phyloP scores from a whole-genome alignment of 495 filamentous ascomycete species.

The Tuber microsphaerosporum region DNA sequence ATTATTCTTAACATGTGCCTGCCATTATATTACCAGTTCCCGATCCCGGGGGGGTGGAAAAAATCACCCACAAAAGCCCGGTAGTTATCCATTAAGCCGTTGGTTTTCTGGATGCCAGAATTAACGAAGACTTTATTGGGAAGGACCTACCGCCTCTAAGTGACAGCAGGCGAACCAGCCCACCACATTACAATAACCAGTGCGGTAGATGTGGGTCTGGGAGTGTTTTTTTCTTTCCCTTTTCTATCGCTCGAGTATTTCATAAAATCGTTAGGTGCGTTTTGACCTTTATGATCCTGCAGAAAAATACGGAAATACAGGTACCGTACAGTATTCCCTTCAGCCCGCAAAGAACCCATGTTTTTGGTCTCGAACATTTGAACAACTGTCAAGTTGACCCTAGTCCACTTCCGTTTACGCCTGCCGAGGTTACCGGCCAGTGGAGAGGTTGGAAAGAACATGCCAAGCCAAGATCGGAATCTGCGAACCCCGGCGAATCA shows the following conservation, averaged over 20 bases:
- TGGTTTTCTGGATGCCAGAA: neutral
- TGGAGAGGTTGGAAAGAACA: neutral
- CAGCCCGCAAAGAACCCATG: neutral
- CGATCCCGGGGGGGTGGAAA: neutral
- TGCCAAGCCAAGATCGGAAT: neutral
- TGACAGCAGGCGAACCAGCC: neutral
- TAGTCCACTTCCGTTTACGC: neutral
- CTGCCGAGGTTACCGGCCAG: neutral
- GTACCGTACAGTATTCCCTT: neutral
- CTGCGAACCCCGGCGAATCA: neutral
- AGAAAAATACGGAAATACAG: neutral
- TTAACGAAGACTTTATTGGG: neutral
- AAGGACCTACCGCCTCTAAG: neutral
- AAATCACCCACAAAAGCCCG: neutral
- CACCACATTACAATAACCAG: neutral
- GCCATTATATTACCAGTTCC: neutral
- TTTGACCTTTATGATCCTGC: conserved; percentile 6
- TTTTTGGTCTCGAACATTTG: conserved; percentile 4
- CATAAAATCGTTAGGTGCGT: neutral
- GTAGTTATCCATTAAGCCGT: neutral
- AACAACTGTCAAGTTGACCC: conserved; percentile 1
- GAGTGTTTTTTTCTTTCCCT: neutral
- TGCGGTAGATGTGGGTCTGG: neutral
- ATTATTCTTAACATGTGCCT: neutral
- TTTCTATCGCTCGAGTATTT: neutral